phyloP scores from a whole-genome alignment of 495 filamentous ascomycete species.

The Neurospora sp. region DNA sequence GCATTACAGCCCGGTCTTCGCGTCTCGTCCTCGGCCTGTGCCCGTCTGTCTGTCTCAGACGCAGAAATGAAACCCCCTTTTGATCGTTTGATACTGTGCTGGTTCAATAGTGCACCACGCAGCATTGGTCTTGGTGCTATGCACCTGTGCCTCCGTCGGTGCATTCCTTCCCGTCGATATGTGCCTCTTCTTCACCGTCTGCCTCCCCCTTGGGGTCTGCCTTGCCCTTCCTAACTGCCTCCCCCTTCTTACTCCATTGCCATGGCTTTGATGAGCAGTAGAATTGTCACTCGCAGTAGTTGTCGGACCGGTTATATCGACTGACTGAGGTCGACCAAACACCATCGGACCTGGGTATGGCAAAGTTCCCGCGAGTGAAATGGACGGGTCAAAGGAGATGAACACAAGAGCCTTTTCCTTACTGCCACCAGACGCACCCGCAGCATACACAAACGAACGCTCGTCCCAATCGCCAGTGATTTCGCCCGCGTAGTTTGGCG shows the following conservation, averaged over 20 bases:
- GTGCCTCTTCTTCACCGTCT: background rate
- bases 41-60: background rate
- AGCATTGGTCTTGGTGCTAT: background rate
- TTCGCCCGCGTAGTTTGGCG: constrained; percentile 35
- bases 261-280: background rate
- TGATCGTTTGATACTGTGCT: background rate
- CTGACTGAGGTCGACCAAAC: background rate
- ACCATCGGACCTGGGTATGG: constrained; percentile 8
- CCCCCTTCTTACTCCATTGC: background rate
- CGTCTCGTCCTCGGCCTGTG: background rate
- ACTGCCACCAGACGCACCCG: constrained; percentile 26
- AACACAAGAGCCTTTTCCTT: constrained; percentile 40
- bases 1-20: background rate
- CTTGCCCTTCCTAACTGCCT: background rate
- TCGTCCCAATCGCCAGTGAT: constrained; percentile 50
- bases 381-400: constrained; percentile 52
- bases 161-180: background rate
- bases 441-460: constrained; percentile 49
- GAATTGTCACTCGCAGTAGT: background rate
- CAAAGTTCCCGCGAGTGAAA: constrained; percentile 12
- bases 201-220: background rate
- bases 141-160: background rate
- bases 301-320: background rate
- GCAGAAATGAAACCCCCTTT: background rate
- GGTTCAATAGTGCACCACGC: background rate